These are phyloP conservation scores for Chaetoscypha palmicola DNA, from an alignment of 2,329 filamentous ascomycete genomes.

Conservation along the genomic window DNA sequence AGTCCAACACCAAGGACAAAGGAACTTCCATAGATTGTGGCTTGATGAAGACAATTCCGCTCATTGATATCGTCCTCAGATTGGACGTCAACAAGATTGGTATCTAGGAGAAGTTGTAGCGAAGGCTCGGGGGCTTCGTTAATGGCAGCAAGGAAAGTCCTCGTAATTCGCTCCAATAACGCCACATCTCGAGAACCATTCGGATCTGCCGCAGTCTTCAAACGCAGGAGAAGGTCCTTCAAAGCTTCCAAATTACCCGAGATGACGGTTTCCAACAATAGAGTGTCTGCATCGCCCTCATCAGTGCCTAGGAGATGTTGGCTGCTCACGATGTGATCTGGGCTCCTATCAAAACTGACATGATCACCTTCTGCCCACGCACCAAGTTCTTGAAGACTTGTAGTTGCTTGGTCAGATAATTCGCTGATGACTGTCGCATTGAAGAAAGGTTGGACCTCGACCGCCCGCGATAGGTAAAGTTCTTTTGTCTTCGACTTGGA, in stretches of 20 bases:
- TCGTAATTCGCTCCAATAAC: conserved; percentile 69
- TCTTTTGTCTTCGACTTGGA: conserved; percentile 99
- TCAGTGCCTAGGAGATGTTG: conserved; percentile 66
- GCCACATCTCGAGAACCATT: conserved; percentile 51
- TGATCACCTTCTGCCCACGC: conserved; percentile 97
- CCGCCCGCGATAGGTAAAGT: conserved; percentile 87
- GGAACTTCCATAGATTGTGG: conserved; percentile 84
- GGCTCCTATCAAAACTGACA: conserved; percentile 63
- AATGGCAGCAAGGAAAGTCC: conserved; percentile 84
- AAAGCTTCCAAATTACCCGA: conserved; percentile 71
- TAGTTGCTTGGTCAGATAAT: conserved; percentile 92
- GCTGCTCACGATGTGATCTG: conserved; percentile 58
- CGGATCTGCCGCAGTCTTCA: conserved; percentile 50
- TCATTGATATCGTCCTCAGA: conserved; percentile 98
- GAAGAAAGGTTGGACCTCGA: conserved; percentile 97
- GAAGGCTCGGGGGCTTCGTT: conserved; percentile 75
- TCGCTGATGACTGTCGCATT: conserved; percentile 96
- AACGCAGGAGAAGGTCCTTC: conserved; percentile 70
- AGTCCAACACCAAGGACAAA: conserved; percentile 73
- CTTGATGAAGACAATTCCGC: conserved; percentile 90
- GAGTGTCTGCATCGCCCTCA: conserved; percentile 81
- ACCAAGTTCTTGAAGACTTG: conserved; percentile 87
- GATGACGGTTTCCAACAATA: conserved; percentile 81
- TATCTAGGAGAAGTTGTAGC: conserved; percentile 69
- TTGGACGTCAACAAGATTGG: conserved; percentile 77